Conservation (phyloP, 2,329 filamentous ascomycete species). For the Cadophora luteo-olivacea region DNA sequence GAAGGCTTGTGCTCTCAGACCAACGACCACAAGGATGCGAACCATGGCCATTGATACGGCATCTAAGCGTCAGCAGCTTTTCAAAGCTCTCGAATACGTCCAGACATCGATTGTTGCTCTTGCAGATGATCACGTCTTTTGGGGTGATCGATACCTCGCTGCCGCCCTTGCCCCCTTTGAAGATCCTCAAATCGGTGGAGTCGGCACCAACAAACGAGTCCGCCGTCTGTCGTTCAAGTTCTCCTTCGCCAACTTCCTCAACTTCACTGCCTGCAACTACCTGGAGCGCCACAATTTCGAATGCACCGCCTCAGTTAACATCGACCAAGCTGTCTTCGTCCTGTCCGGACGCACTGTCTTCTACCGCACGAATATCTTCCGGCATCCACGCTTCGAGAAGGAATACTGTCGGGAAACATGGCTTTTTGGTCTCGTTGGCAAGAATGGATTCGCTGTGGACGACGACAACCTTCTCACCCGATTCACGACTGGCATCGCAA, state of each 20-base stretch:
- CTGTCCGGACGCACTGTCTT: slow-evolving; percentile 62
- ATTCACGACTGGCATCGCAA: slow-evolving; percentile 54
- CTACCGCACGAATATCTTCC: slow-evolving; percentile 57
- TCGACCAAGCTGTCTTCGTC: slow-evolving; percentile 66
- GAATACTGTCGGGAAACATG: slow-evolving; percentile 58
- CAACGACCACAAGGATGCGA: not conserved
- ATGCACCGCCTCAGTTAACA: slow-evolving; percentile 58
- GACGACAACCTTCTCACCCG: slow-evolving; percentile 69
- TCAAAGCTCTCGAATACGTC: slow-evolving; percentile 26
- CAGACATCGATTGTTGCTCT: slow-evolving; percentile 31
- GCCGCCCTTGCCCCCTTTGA: slow-evolving; percentile 33
- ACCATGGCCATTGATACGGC: slow-evolving; percentile 1
- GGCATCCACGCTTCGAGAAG: slow-evolving; percentile 49
- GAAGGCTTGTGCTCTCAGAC: not conserved
- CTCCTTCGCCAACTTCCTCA: slow-evolving; percentile 42
- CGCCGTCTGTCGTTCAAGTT: slow-evolving; percentile 44
- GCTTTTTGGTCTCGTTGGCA: slow-evolving; percentile 50
- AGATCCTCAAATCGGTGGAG: slow-evolving; percentile 53
- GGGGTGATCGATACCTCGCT: slow-evolving; percentile 32
- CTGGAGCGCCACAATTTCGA: slow-evolving; percentile 69
- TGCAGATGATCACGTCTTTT: slow-evolving; percentile 35
- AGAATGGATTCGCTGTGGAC: slow-evolving; percentile 56
- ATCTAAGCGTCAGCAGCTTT: slow-evolving; percentile 32
- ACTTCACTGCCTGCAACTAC: slow-evolving; percentile 64
- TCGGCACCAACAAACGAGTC: slow-evolving; percentile 63